Base-by-base conservation (phyloP, 495 filamentous ascomycete genomes). In the Hyaloscypha hepaticicola region DNA sequence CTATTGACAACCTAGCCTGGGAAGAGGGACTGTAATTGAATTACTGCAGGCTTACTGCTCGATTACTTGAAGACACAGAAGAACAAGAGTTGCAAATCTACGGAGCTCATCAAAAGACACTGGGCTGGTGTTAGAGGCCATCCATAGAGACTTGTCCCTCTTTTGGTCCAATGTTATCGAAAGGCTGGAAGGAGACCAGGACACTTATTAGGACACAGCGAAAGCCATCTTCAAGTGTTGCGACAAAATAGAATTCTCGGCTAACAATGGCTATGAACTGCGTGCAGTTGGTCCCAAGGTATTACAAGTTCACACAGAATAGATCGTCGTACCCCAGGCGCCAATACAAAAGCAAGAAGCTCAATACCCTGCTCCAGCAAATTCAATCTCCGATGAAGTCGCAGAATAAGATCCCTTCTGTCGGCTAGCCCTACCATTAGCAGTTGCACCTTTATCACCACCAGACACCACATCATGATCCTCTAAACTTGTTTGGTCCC, bases 341-440 rank as follows among this genome's bases (percentile, higher is more conserved):
- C 38, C 12, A 19, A 45, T 16, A 45, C 38, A 45, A 19, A 45
- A 16, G 38, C 38, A 45, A 53, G 26, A 27, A 53, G 50, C 26
- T 53, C 14, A 53, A 53, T 25, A 53, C 21, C 50, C 50, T 28
- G n/a, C 50, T 25, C 50, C 50, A 8, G 50, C 50, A 53, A 53
- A 53, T 28, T 53, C 50, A 24, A 53, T 16, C 50, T 53, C 50
- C 26, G 50, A 53, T 16, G 50, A 53, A 53, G 22, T 53, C 22
- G n/a, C 5, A 26, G 50, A 53, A 26, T 53, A 28, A 21, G 9
- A 9, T 24, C 22, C 26, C 50, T 53, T 53, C 50, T 25, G 26
- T 53, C 50, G 50, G 50, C 50, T 53, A 53, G 22, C 26, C 50
- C 22, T 53, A n/a, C 48, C 48, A 50, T 8, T 50, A n/a, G 0